A percentile compares a stretch with the other conserved stretches of the same genome.
Conservation (phyloP, 2,329 filamentous ascomycete genomes). For the Calonectria fujianensis region DNA sequence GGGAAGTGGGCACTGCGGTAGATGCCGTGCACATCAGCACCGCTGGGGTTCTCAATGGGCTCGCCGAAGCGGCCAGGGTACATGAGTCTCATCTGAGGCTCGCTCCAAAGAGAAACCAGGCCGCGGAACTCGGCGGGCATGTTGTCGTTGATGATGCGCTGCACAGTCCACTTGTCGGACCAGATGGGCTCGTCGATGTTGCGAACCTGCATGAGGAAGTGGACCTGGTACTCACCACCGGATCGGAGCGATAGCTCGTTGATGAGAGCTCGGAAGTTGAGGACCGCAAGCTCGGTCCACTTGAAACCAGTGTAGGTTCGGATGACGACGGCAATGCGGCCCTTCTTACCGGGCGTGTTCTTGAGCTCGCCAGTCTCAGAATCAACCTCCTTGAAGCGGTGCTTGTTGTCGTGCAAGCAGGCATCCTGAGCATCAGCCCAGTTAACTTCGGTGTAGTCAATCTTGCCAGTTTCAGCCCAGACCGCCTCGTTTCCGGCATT, state of each 20-base stretch:
- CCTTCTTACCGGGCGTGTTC: constrained; percentile 61
- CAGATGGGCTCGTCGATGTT: constrained; percentile 87
- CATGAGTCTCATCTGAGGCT: constrained; percentile 87
- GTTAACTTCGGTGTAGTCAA: constrained; percentile 73
- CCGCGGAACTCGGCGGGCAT: constrained; percentile 85
- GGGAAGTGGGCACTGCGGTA: constrained; percentile 80
- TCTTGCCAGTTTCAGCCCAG: constrained; percentile 73
- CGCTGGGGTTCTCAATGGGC: constrained; percentile 75
- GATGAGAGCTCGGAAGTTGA: constrained; percentile 89
- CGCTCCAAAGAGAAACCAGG: constrained; percentile 89
- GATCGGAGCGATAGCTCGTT: constrained; percentile 85
- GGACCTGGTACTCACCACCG: constrained; percentile 87
- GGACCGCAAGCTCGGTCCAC: constrained; percentile 85
- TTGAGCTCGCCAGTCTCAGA: constrained; percentile 62
- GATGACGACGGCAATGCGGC: constrained; percentile 84
- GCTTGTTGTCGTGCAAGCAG: constrained; percentile 76
- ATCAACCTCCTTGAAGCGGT: constrained; percentile 71
- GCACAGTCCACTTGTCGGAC: constrained; percentile 84
- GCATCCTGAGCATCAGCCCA: constrained; percentile 73
- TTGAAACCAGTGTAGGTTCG: constrained; percentile 87
- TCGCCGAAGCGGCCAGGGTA: constrained; percentile 84
- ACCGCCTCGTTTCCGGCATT: constrained; percentile 78
- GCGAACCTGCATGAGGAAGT: constrained; percentile 90
- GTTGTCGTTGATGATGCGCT: constrained; percentile 80
- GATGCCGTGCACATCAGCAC: constrained; percentile 79